phyloP scores from a whole-genome alignment of 1,139 yeast species.

The Hansenula sp. region DNA sequence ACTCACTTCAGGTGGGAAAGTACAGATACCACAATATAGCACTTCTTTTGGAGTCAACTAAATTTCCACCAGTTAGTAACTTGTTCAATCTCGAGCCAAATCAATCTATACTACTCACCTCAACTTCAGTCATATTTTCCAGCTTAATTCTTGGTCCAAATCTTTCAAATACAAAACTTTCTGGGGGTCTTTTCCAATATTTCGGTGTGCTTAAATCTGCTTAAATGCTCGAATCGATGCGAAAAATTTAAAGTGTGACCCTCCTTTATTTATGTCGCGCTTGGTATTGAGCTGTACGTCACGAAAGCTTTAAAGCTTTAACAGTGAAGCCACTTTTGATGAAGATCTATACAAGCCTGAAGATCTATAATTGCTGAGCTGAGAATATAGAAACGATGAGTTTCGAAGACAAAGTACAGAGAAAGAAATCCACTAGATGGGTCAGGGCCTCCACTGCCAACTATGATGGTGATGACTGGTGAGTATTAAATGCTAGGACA shows the following conservation, averaged over 20 bases:
- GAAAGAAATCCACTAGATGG: slow-evolving; percentile 66
- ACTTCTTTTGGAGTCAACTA: slow-evolving; percentile 38
- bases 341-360: too few species aligned
- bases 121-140: slow-evolving; percentile 8
- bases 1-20: slow-evolving; percentile 71
- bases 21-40: slow-evolving; percentile 78
- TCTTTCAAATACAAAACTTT: too few species aligned
- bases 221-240: slow-evolving; percentile 11
- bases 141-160: too few species aligned
- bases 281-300: not conserved
- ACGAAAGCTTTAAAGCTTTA: not conserved
- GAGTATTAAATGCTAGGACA: slow-evolving; percentile 26
- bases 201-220: too few species aligned
- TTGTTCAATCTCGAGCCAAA: not conserved
- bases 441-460: slow-evolving; percentile 51
- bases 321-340: too few species aligned
- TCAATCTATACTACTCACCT: slow-evolving; percentile 10
- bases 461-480: slow-evolving; percentile 61
- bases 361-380: too few species aligned
- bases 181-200: too few species aligned
- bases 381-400: slow-evolving; percentile 11
- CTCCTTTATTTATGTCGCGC: slow-evolving; percentile 6
- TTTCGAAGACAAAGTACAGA: slow-evolving; percentile 38
- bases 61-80: slow-evolving; percentile 4
- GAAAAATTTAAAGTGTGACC: slow-evolving; percentile 3